A percentile compares a stretch with the other conserved stretches of the same genome.
Conservation (phyloP, 176 grass and related monocot genomes). For the Hyparrhenia diplandra region DNA sequence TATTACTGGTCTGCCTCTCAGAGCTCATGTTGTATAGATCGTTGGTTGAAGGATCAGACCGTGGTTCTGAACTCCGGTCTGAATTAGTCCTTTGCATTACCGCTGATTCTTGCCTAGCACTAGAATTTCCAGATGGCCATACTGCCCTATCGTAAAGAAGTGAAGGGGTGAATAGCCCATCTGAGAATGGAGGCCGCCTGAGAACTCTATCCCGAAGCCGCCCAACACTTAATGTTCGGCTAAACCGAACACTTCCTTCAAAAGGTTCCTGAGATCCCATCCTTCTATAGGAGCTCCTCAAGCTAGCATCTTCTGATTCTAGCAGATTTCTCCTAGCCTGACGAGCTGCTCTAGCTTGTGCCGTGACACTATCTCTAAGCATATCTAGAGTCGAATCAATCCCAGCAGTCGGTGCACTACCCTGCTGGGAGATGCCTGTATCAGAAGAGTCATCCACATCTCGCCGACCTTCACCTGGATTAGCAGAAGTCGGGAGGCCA, state of each 20-base stretch:
- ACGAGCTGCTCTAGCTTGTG: constrained; percentile 46
- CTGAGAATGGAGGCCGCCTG: constrained; percentile 75
- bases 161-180: constrained; percentile 62
- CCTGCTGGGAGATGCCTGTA: constrained; percentile 25
- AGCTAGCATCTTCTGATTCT: constrained; percentile 54
- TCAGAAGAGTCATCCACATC: constrained; percentile 23
- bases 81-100: constrained; percentile 65
- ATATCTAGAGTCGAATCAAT: constrained; percentile 51
- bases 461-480: constrained; percentile 28
- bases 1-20: constrained; percentile 51
- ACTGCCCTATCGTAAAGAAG: constrained; percentile 62
- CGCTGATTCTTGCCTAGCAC: constrained; percentile 46
- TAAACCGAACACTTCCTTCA: constrained; percentile 82
- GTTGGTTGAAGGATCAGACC: constrained; percentile 43
- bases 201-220: constrained; percentile 91
- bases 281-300: constrained; percentile 53
- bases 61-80: constrained; percentile 44
- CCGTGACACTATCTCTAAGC: constrained; percentile 42
- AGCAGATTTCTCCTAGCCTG: constrained; percentile 50
- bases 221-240: constrained; percentile 80
- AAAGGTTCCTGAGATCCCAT: constrained; percentile 62
- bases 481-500: constrained; percentile 39
- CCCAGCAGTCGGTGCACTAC: constrained; percentile 9
- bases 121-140: constrained; percentile 46
- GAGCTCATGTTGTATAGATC: constrained; percentile 26